Percentiles rank a stretch among this genome's conserved stretches.
Conservation (phyloP, 352 stramenopile species). For the Plasmopara viticola region DNA sequence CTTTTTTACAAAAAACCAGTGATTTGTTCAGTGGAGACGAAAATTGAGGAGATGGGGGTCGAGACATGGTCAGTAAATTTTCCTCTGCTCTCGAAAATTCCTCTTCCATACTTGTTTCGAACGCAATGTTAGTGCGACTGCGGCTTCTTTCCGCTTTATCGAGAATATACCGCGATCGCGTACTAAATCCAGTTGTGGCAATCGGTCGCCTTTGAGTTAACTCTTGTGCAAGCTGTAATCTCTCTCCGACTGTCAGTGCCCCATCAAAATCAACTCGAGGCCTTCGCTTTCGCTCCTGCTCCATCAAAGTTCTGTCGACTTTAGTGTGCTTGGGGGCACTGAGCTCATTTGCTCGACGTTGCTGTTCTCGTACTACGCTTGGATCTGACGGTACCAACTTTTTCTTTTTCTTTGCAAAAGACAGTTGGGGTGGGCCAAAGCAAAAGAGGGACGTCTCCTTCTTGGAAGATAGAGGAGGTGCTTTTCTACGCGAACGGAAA, state of each 20-base stretch:
- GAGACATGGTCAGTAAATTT: slow-evolving; percentile 1
- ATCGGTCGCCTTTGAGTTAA: slow-evolving; percentile 33
- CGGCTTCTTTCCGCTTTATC: slow-evolving; percentile 11
- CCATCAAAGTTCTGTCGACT: slow-evolving; percentile 49
- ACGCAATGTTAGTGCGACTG: slow-evolving; percentile 11
- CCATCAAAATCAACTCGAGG: slow-evolving; percentile 50
- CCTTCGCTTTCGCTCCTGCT: slow-evolving; percentile 54
- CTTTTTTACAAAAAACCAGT: slow-evolving; percentile 43
- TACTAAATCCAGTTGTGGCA: slow-evolving; percentile 10
- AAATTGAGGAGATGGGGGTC: slow-evolving; percentile 12
- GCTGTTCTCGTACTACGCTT: slow-evolving; percentile 40
- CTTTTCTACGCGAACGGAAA: slow-evolving; percentile 55
- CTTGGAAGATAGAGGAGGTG: slow-evolving; percentile 43
- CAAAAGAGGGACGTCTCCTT: slow-evolving; percentile 33
- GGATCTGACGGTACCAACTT: slow-evolving; percentile 30
- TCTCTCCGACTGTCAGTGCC: slow-evolving; percentile 63
- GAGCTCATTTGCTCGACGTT: slow-evolving; percentile 47
- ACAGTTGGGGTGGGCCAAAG: slow-evolving; percentile 40
- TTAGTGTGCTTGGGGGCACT: slow-evolving; percentile 59
- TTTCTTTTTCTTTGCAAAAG: slow-evolving; percentile 25
- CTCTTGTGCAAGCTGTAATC: slow-evolving; percentile 46
- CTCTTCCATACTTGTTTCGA: slow-evolving; percentile 3
- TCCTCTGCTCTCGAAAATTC: not conserved
- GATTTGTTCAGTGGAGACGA: slow-evolving; percentile 24
- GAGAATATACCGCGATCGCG: slow-evolving; percentile 20